phyloP scores from a whole-genome alignment of 2,329 filamentous ascomycete genomes.

The Pleoardoris graminearum region DNA sequence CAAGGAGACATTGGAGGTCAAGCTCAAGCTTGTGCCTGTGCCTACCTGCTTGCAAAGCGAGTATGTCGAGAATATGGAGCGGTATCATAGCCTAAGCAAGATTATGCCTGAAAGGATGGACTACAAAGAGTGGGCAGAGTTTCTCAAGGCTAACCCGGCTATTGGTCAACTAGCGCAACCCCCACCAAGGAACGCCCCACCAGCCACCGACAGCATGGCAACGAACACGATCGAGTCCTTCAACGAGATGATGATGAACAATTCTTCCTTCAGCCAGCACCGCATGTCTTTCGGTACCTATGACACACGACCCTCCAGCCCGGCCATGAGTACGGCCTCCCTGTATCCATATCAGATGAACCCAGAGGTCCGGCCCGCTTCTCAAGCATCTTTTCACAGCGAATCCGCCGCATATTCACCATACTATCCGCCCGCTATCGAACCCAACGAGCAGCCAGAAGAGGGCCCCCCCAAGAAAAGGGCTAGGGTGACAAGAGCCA shows the following conservation, averaged over 20 bases:
- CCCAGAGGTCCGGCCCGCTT: slow-evolving; percentile 44
- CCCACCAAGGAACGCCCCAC: slow-evolving; percentile 19
- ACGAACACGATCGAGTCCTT: slow-evolving; percentile 41
- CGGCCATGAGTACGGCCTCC: slow-evolving; percentile 48
- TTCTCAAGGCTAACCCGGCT: slow-evolving; percentile 70
- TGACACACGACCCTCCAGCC: slow-evolving; percentile 50
- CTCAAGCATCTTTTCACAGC: slow-evolving; percentile 44
- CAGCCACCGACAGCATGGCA: slow-evolving; percentile 24
- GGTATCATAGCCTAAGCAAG: slow-evolving; percentile 62
- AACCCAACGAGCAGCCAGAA: slow-evolving; percentile 36
- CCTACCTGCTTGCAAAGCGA: slow-evolving; percentile 65
- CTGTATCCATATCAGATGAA: slow-evolving; percentile 38
- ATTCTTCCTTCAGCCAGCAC: slow-evolving; percentile 34
- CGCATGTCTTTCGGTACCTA: slow-evolving; percentile 32
- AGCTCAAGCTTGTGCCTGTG: slow-evolving; percentile 80
- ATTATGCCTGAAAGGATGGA: slow-evolving; percentile 66
- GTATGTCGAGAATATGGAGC: slow-evolving; percentile 64
- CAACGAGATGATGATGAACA: slow-evolving; percentile 41
- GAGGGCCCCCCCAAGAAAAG: slow-evolving; percentile 72
- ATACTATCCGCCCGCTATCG: slow-evolving; percentile 22
- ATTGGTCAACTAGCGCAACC: slow-evolving; percentile 40
- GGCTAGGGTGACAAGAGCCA: slow-evolving; percentile 73
- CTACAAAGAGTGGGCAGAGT: slow-evolving; percentile 75
- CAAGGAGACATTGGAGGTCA: slow-evolving; percentile 91
- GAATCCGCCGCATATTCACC: slow-evolving; percentile 27